Conservation (phyloP, 305 asterid species). For the Plantago lanceolata region DNA sequence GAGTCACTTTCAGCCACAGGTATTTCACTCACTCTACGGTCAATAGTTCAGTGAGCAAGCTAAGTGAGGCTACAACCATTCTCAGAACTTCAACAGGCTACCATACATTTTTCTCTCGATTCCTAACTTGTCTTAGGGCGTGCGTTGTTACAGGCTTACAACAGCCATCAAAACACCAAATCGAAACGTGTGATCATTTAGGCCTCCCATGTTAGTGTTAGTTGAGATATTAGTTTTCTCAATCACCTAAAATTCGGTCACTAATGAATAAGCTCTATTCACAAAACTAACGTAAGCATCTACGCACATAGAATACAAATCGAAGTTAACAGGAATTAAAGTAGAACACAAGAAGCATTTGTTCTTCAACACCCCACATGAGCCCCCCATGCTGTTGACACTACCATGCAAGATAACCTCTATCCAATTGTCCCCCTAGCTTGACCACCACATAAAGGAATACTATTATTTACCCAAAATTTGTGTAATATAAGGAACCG, state of each 20-base stretch:
- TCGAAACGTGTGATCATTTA: constrained; percentile 12
- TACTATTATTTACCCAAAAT: background rate
- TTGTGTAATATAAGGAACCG: background rate
- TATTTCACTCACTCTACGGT: constrained; percentile 15
- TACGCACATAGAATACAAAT: constrained; percentile 18
- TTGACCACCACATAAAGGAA: constrained; percentile 41
- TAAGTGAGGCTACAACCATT: constrained; percentile 20
- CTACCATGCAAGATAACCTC: constrained; percentile 38
- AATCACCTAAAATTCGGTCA: constrained; percentile 32
- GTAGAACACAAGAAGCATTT: constrained; percentile 22
- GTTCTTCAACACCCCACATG: constrained; percentile 59
- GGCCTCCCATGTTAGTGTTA: constrained; percentile 22
- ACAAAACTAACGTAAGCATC: constrained; percentile 14
- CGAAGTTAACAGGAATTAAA: constrained; percentile 23
- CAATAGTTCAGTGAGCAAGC: constrained; percentile 20
- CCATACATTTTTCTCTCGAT: constrained; percentile 7
- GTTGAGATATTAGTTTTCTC: constrained; percentile 18
- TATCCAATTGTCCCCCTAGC: constrained; percentile 43
- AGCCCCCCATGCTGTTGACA: constrained; percentile 48
- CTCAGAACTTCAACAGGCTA: constrained; percentile 31
- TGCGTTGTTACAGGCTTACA: constrained; percentile 6
- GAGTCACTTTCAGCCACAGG: constrained; percentile 37
- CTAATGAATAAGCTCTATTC: background rate
- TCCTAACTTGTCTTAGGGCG: constrained; percentile 8
- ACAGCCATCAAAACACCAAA: constrained; percentile 10